Percentiles rank a stretch among this genome's conserved stretches.
Evolutionary conservation across 2,329 filamentous ascomycete species (phyloP).

Genomic region (Fusarium siculi): DNA sequence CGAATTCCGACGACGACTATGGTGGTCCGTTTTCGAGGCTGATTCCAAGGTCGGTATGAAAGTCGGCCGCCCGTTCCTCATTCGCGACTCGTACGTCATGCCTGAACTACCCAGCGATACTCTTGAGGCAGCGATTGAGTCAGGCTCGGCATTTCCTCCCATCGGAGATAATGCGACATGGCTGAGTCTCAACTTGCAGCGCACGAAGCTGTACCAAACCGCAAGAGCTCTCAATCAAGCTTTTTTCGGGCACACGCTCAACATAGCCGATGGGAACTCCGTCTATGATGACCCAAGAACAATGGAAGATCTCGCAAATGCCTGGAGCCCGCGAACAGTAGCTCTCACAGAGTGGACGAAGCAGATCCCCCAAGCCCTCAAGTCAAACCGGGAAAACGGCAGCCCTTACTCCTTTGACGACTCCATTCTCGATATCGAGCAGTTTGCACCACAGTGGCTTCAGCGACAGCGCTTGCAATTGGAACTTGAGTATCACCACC

Average conservation of each 20-base stretch:
- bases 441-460: slow-evolving; percentile 6
- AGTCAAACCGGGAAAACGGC: not conserved
- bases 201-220: not conserved
- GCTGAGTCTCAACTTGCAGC: slow-evolving; percentile 7
- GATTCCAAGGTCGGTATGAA: slow-evolving; percentile 13
- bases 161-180: slow-evolving; percentile 5
- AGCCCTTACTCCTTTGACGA: not conserved
- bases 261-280: not conserved
- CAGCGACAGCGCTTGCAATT: slow-evolving; percentile 5
- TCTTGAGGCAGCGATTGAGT: slow-evolving; percentile 5
- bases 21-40: slow-evolving; percentile 19
- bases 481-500: slow-evolving; percentile 13
- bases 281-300: not conserved
- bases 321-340: not conserved
- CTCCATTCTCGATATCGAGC: not conserved
- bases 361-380: not conserved
- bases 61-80: slow-evolving; percentile 6
- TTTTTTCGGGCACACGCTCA: not conserved
- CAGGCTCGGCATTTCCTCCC: slow-evolving; percentile 8
- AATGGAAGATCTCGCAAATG: not conserved
- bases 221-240: not conserved
- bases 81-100: not conserved
- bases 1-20: not conserved
- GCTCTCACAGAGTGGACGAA: not conserved
- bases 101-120: not conserved